Base-by-base conservation (phyloP, 2,329 filamentous ascomycete genomes). In the Aspergillus thermomutatus region DNA sequence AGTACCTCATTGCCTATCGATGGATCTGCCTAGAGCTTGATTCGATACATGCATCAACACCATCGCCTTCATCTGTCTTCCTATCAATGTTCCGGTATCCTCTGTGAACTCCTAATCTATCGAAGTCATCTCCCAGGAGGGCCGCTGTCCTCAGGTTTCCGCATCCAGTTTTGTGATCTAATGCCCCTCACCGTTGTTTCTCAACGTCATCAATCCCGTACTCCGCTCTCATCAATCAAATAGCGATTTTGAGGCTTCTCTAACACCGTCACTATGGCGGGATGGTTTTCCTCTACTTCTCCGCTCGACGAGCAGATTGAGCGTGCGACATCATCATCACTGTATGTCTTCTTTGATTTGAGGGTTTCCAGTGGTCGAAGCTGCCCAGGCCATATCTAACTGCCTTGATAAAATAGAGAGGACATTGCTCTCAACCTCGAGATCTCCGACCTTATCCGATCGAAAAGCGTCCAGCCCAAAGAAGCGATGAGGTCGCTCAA, bases 401-500 rank as follows among this genome's bases (percentile, higher is more conserved):
- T 34, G 26, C 10, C 47, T 54, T 60, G 61, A 52, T 37, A 63
- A 58, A 41, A 4, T 67, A 95, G 91, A 65, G 92, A 99, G 78
- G 93, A 99, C 71, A 97, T 99, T 73, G 89, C 94, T 43, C 85
- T 97, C 66, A 97, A 97, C 74, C 87, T 99, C 70, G 94, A 99
- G 77, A 97, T 99, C 67, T 97, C 93, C 74, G 94, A 99, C 79
- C 82, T 96, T 66, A 97, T 99, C 75, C 87, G 94, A 67, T 97
- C 92, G 69, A 97, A 97, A 80, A 96, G 92, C 19, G 93, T 99
- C 51, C 92, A 92, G 74, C 93, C 94, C 53, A 97, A 93, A 76
- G 94, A 99, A 77, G 94, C 94, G 60, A 99, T 99, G 94, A 90
- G 92, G 73, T 93, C 91, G 46, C 80, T 99, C 69, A 97, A 97